These are phyloP conservation scores for Citrus cavaleriei DNA, from an alignment of 345 rosid genomes.

Conservation along the genomic window DNA sequence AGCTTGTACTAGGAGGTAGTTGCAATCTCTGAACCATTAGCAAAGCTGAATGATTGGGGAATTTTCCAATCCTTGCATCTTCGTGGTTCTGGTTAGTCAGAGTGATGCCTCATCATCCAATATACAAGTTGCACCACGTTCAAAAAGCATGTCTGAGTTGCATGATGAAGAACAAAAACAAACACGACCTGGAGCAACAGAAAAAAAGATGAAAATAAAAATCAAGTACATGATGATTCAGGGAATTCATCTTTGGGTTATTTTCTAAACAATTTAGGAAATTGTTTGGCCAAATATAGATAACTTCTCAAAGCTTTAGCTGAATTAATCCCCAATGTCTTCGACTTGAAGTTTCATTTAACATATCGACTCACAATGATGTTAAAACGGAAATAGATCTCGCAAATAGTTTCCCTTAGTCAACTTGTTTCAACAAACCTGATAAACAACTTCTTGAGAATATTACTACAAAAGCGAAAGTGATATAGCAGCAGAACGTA, in stretches of 20 bases:
- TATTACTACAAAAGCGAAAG: constrained; percentile 41
- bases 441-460: not conserved
- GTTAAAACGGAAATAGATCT: not conserved
- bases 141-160: not conserved
- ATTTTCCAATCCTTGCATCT: not conserved
- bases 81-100: not conserved
- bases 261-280: not conserved
- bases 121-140: not conserved
- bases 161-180: not conserved
- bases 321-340: not conserved
- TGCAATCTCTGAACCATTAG: not conserved
- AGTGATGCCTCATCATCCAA: not conserved
- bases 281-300: not conserved
- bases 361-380: not conserved
- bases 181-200: not conserved
- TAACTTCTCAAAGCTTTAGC: not conserved
- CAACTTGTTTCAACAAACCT: constrained; percentile 12
- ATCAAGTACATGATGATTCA: not conserved
- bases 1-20: not conserved
- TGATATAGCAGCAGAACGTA: constrained; percentile 83
- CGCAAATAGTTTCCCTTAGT: not conserved
- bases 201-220: not conserved
- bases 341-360: not conserved
- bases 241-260: too few relatives aligned
- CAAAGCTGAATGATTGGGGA: not conserved